Percentiles rank a stretch among this genome's conserved stretches.
Evolutionary conservation across 495 filamentous ascomycete species (phyloP).

Genomic region (Pseudevernia furfuracea): DNA sequence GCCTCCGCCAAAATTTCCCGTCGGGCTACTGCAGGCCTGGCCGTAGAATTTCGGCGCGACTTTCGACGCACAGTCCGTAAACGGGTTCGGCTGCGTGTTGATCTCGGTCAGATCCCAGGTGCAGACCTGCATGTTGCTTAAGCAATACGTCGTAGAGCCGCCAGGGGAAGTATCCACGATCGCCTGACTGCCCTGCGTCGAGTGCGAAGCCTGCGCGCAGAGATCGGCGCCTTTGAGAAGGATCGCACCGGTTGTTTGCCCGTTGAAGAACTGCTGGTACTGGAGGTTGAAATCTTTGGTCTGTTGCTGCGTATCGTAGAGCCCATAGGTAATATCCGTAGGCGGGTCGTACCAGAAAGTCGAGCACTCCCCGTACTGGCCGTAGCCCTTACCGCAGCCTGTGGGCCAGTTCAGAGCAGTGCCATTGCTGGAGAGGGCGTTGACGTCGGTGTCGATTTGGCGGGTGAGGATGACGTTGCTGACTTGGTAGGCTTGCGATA

Average conservation of each 20-base stretch:
- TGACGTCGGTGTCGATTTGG: conserved; percentile 13
- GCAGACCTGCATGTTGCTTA: conserved; percentile 15
- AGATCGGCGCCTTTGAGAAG: conserved; percentile 11
- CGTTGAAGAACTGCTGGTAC: conserved; percentile 8
- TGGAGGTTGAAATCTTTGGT: conserved; percentile 15
- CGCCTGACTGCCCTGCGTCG: conserved; percentile 16
- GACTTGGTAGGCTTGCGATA: conserved; percentile 16
- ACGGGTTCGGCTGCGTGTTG: conserved; percentile 7
- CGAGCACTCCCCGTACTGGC: conserved; percentile 15
- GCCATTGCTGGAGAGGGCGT: conserved; percentile 16
- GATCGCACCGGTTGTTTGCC: conserved; percentile 8
- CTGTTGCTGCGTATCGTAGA: conserved; percentile 13
- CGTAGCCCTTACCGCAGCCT: conserved; percentile 16
- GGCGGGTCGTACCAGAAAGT: conserved; percentile 16
- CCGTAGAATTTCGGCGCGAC: conserved; percentile 6
- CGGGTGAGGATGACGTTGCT: conserved; percentile 17
- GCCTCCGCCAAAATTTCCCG: neutral
- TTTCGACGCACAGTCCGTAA: conserved; percentile 14
- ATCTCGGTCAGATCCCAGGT: conserved; percentile 20
- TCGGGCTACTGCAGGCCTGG: neutral
- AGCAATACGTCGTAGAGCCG: conserved; percentile 11
- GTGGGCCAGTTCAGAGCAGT: conserved; percentile 4
- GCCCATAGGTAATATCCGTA: conserved; percentile 11
- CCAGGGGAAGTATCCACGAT: conserved; percentile 1
- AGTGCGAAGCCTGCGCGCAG: conserved; percentile 17